These are phyloP conservation scores for Wickerhamiella azyma DNA, from an alignment of 805 yeast genomes.

Conservation along the genomic window DNA sequence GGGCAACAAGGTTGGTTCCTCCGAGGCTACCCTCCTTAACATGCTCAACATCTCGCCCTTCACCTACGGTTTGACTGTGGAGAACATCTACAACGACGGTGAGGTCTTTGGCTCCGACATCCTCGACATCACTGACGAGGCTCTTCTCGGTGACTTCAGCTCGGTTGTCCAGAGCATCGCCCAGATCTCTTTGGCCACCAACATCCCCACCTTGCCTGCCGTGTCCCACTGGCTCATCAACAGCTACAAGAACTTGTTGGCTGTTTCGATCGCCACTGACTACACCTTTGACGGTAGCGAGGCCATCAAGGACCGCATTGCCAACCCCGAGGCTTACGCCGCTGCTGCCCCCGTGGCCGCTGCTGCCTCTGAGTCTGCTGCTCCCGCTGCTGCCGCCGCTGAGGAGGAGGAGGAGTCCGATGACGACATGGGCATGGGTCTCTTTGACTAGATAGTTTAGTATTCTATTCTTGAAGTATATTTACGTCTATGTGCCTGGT, in stretches of 20 bases:
- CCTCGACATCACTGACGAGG: slow-evolving; percentile 97
- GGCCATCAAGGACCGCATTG: slow-evolving; percentile 97
- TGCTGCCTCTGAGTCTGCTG: slow-evolving; percentile 48
- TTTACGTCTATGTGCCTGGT: too few species aligned
- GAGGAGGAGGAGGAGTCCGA: slow-evolving; percentile 62
- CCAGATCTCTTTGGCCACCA: slow-evolving; percentile 90
- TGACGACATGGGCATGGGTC: slow-evolving; percentile 88
- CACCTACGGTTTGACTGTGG: slow-evolving; percentile 95
- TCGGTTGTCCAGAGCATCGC: slow-evolving; percentile 89
- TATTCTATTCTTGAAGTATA: neutral
- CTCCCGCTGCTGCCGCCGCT: slow-evolving; percentile 56
- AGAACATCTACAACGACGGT: slow-evolving; percentile 97
- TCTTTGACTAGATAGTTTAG: slow-evolving; percentile 63
- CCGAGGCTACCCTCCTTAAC: slow-evolving; percentile 97
- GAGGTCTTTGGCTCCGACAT: slow-evolving; percentile 93
- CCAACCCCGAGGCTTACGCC: slow-evolving; percentile 99
- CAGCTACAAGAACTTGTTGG: slow-evolving; percentile 98
- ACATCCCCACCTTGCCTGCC: slow-evolving; percentile 99
- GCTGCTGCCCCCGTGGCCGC: slow-evolving; percentile 97
- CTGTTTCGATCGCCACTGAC: slow-evolving; percentile 95
- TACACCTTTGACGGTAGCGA: slow-evolving; percentile 99
- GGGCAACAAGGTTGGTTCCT: slow-evolving; percentile 88
- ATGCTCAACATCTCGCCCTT: slow-evolving; percentile 99
- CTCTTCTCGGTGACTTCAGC: slow-evolving; percentile 82
- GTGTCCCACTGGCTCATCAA: slow-evolving; percentile 97